Conservation (phyloP, 306 rosid genomes). For the Fragaria ananassa region DNA sequence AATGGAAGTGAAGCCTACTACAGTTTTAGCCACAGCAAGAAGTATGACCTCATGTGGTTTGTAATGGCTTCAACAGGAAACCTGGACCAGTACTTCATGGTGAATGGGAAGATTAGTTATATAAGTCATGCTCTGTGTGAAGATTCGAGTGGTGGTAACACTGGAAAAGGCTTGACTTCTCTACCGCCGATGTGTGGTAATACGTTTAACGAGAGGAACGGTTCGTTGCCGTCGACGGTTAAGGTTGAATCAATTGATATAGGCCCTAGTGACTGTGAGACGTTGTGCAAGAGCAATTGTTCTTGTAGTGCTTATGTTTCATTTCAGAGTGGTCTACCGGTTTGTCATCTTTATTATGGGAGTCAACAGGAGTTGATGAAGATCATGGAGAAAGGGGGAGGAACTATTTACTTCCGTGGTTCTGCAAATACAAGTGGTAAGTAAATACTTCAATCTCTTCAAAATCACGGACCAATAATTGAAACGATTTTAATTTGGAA, state of each 20-base stretch:
- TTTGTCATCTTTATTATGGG: constrained; percentile 15
- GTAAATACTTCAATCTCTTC: neutral
- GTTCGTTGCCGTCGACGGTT: constrained; percentile 5
- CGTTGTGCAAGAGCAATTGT: constrained; percentile 27
- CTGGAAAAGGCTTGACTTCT: constrained; percentile 9
- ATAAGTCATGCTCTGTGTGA: constrained; percentile 14
- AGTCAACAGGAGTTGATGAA: constrained; percentile 9
- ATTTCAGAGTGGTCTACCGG: neutral
- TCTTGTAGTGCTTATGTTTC: constrained; percentile 21
- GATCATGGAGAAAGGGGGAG: neutral
- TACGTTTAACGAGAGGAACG: constrained; percentile 11
- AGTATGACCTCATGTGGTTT: constrained; percentile 18
- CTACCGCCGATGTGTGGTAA: constrained; percentile 10
- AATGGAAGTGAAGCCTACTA: constrained; percentile 6
- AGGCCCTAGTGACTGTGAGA: constrained; percentile 8
- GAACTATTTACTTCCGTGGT: neutral
- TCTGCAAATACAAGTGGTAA: constrained; percentile 6
- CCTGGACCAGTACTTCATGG: constrained; percentile 7
- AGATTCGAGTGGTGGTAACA: constrained; percentile 7
- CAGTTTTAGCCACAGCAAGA: neutral
- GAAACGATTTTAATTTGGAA: neutral
- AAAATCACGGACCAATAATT: neutral
- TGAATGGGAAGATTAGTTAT: constrained; percentile 2
- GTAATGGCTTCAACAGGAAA: constrained; percentile 22
- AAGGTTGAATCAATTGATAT: neutral